Evolutionary conservation across 1,139 yeast genomes (phyloP), one percentile per base, ranked within the genome.

Genomic region (Geotrichum fermentans): DNA sequence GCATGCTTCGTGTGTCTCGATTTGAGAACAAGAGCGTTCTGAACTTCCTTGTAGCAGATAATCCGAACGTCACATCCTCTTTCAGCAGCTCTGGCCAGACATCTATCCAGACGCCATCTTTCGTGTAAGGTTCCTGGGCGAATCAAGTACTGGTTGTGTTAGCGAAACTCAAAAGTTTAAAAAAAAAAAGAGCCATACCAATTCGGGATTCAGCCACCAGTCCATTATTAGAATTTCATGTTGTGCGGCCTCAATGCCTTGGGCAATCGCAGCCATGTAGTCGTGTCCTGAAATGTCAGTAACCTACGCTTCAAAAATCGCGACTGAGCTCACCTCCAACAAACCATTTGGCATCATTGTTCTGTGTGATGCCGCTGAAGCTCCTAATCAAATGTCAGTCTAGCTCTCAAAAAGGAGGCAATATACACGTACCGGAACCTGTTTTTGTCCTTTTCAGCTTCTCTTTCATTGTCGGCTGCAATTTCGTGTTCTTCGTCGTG

Each of bases 201-300:
- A 57, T 57, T 79, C 83, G 0, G 84, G 84, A 1, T 80, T 72
- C 13, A 79, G 63, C 84, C 83, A 79, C 84, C 84, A 79, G 60
- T 79, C 84, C 59, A 79, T 83, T 43, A 79, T 77, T 56, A 75
- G 78, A 40, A 79, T 74, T 5, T 77, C 80, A 63, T 79, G 82
- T 55, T 76, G 75, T 1, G 84, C 83, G 80, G 78, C 74, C 60
- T 79, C 83, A 49, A 79, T 64, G 0, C 83, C 83, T 1, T 80
- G 70, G 2, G 82, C 77, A 2, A 77, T 73, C 0, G 84, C 83
- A 18, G 52, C 52, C 49, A 49, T 45, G 22, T 49, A 77, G 58
- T 79, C 83, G 28, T 52, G 55, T 37, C 55, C 55, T 52, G 30
- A 14, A 21, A 13, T 4, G 24, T 29, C 22, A 17, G 17, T 24